Evolutionary conservation across 306 rosid species (phyloP).

Genomic region (Delonix regia): DNA sequence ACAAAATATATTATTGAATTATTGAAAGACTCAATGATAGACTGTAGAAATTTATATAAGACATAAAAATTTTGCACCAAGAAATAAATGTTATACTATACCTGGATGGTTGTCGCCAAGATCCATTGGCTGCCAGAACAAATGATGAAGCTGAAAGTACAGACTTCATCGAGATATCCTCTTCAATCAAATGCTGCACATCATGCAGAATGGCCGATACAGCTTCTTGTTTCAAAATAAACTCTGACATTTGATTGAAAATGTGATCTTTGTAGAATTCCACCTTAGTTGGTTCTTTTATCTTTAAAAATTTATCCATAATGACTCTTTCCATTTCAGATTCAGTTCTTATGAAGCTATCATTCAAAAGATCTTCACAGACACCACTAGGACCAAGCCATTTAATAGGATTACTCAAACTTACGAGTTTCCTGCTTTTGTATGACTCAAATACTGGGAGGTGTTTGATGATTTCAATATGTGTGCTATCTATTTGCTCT

Average conservation of each 20-base stretch:
- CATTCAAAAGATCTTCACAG: conserved; percentile 75
- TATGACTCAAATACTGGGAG: conserved; percentile 91
- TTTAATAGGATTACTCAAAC: conserved; percentile 79
- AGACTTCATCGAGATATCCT: conserved; percentile 66
- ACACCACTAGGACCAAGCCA: conserved; percentile 85
- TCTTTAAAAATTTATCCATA: conserved; percentile 67
- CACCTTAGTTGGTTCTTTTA: conserved; percentile 73
- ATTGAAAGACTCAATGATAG: neutral
- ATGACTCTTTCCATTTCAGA: conserved; percentile 79
- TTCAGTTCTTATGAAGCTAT: conserved; percentile 80
- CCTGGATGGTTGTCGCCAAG: conserved; percentile 93
- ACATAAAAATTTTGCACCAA: neutral
- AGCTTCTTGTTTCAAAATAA: conserved; percentile 58
- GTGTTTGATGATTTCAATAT: conserved; percentile 67
- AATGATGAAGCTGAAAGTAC: conserved; percentile 66
- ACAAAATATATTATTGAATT: neutral
- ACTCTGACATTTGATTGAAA: conserved; percentile 71
- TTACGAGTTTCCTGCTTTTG: conserved; percentile 74
- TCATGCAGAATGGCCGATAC: conserved; percentile 74
- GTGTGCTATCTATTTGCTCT: conserved; percentile 63
- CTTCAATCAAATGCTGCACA: conserved; percentile 69
- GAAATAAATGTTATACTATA: conserved; percentile 28
- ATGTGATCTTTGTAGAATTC: conserved; percentile 88
- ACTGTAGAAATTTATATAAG: neutral
- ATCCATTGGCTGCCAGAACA: conserved; percentile 90